Evolutionary conservation across 106 monocot genomes (phyloP), one percentile per base, ranked within the genome.

Genomic region (Platanthera guangdongensis): DNA sequence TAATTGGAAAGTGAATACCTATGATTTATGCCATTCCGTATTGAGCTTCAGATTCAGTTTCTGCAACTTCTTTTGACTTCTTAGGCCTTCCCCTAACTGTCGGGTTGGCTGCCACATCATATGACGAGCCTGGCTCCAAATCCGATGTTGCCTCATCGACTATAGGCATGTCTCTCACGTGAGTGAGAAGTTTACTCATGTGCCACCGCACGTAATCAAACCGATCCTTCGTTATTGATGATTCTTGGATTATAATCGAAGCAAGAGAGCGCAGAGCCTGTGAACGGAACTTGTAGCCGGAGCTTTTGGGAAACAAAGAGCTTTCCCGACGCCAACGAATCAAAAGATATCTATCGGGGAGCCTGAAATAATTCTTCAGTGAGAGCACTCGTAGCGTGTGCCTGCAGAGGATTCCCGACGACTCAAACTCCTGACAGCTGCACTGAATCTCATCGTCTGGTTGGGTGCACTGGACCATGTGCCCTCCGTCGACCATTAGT

Each of bases 211-310:
- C 93, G 79, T 88, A 86, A 78, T 75, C 77, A 32, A 94, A 94
- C 39, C 90, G 84, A n/a, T 88, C 85, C 76, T 90, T 94, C 5
- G 87, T 88, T 46, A 86, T 8, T 1, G 87, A 86, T 48, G 90
- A 84, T 78, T 94, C 90, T 53, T 94, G 90, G 68, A 94, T 74
- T 39, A 90, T 81, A 52, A 94, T 90, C 9, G 86, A 90, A 45
- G 82, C 81, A 71, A 94, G 93, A 9, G 90, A 84, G 0, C 82
- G 79, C 48, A 93, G 57, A 48, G 87, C 90, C 78, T 77, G 82
- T 5, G 86, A 88, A 3, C 93, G 84, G 68, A 90, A 86, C 50
- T 88, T 88, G 47, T 82, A 90, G 5, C 88, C 90, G 12, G 64
- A 88, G 62, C 82, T 84, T 75, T 71, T 88, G 0, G 90, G 90